phyloP scores from a whole-genome alignment of 371 early-diverging fungal genomes.

The Rhizopus sp. region DNA sequence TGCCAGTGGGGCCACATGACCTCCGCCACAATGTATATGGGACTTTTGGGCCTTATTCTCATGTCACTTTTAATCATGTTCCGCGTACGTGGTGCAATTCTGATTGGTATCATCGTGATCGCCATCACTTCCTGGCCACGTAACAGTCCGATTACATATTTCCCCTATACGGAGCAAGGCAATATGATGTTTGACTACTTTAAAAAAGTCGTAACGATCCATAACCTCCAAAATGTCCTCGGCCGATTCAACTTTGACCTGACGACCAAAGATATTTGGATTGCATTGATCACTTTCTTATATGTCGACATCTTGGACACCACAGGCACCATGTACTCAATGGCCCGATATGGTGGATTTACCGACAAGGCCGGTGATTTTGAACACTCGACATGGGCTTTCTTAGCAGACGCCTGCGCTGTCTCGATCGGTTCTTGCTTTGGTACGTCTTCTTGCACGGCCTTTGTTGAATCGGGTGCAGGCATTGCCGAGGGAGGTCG shows the following conservation, averaged over 20 bases:
- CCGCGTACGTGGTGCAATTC: constrained; percentile 72
- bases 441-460: constrained; percentile 77
- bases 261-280: constrained; percentile 67
- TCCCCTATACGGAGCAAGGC: constrained; percentile 68
- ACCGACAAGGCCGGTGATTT: constrained; percentile 74
- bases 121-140: constrained; percentile 73
- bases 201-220: constrained; percentile 71
- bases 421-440: constrained; percentile 70
- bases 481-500: constrained; percentile 82
- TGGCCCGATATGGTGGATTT: constrained; percentile 83
- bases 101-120: constrained; percentile 71
- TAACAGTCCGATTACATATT: constrained; percentile 67
- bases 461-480: constrained; percentile 79
- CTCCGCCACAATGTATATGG: constrained; percentile 71
- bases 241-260: constrained; percentile 68
- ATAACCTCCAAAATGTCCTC: constrained; percentile 58
- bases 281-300: constrained; percentile 78
- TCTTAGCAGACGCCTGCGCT: constrained; percentile 68
- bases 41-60: constrained; percentile 71
- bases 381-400: constrained; percentile 73
- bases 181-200: constrained; percentile 69
- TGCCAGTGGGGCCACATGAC: constrained; percentile 67
- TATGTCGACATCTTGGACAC: constrained; percentile 83
- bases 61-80: constrained; percentile 66
- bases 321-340: constrained; percentile 78